Evolutionary conservation across 192 early-diverging fungal species (phyloP), one percentile per base, ranked within the genome.

Genomic region (Thoreauomyces humboldtii): DNA sequence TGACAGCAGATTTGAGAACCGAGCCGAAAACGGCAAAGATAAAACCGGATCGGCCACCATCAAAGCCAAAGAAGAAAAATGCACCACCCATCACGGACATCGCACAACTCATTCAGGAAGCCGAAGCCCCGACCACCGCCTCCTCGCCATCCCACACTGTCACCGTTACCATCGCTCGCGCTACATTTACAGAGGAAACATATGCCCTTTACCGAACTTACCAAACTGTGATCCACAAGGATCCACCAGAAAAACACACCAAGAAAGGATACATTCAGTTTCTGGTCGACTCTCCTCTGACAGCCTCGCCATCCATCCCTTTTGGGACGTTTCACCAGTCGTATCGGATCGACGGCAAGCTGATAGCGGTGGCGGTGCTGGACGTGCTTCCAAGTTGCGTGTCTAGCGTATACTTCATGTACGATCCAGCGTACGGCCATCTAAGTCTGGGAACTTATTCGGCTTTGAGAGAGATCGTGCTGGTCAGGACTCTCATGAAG

Each of bases 401-500:
- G 7, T 95, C 94, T 2, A 87, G 92, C 0, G 96, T 98, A 24
- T 98, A 98, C 65, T 89, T 94, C 58, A 86, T 94, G 64, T 98
- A 98, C 74, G 94, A 98, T 64, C 90, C 94, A 1, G 86, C 86
- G n/a, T 92, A 86, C 53, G 61, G 79, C 0, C 79, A 72, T 37
- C 72, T 98, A 27, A 84, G 84, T 11, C 70, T 94, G 22, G 96
- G 96, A n/a, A 88, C 89, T 33, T 93, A 89, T 67, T 87, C 87
- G 53, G 91, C 92, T 3, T 66, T 97, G 48, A 70, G 87, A 37
- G 96, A 98, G 70, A 91, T 95, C 32, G 77, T 79, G 42, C 65
- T 95, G 25, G 72, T 81, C 0, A 70, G 79, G 48, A 65, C 73
- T 28, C 66, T 93, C 34, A 48, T 72, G 22, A 50, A 71, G 14